Conservation (phyloP, 179 eudicot species). For the Nepenthes alata region DNA sequence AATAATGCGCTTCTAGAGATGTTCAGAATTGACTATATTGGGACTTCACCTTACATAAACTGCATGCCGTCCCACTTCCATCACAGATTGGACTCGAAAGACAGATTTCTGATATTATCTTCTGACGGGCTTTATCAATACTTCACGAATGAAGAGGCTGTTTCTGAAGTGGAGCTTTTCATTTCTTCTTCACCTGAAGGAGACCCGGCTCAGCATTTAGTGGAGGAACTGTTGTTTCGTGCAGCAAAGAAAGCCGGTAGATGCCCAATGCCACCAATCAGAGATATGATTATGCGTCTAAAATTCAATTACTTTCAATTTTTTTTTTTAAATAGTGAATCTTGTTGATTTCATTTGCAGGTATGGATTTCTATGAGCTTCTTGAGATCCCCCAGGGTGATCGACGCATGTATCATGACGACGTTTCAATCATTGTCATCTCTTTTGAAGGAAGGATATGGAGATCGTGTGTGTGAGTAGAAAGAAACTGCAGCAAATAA, state of each 20-base stretch:
- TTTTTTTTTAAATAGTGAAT: neutral
- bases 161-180: conserved; percentile 57
- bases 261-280: too few species aligned
- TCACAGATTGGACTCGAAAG: conserved; percentile 55
- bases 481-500: too few species aligned
- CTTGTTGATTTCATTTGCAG: conserved; percentile 21
- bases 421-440: conserved; percentile 63
- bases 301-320: too few species aligned
- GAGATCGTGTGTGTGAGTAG: conserved; percentile 53
- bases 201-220: conserved; percentile 85
- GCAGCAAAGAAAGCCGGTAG: conserved; percentile 87
- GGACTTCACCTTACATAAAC: conserved; percentile 61
- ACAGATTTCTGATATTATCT: conserved; percentile 64
- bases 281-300: too few species aligned
- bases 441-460: conserved; percentile 73
- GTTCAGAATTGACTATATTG: conserved; percentile 68
- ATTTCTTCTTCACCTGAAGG: conserved; percentile 65
- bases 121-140: conserved; percentile 93
- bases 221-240: conserved; percentile 70
- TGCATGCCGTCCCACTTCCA: conserved; percentile 62
- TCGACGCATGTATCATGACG: conserved; percentile 72
- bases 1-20: conserved; percentile 66
- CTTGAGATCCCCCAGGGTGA: conserved; percentile 89
- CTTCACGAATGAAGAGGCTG: conserved; percentile 76
- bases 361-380: conserved; percentile 70